Evolutionary conservation across 2,329 filamentous ascomycete genomes (phyloP), one percentile per base, ranked within the genome.

Genomic region (Trematosphaeria pertusa): DNA sequence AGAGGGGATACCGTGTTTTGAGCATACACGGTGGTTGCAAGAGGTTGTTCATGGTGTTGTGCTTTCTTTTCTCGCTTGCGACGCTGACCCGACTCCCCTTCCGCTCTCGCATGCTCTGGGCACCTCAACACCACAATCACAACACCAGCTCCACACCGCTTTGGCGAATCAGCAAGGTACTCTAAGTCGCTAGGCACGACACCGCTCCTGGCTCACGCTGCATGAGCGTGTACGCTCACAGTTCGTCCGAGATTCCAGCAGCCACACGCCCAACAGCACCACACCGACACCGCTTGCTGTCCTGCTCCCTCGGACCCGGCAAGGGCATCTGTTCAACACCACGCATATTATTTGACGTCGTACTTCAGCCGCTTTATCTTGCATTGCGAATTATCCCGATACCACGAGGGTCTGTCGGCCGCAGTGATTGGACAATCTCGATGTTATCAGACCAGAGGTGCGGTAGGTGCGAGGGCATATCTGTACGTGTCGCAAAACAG

Each of bases 311-410:
- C n/a, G 3, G 24, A 17, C 37, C 20, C 20, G 37, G 38, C 38
- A 42, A 17, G 24, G n/a, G 26, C 26, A 42, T 20, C 8, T 28
- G 8, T 8, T 28, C 24, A 28, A n/a, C n/a, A n/a, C n/a, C n/a
- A n/a, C n/a, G n/a, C n/a, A n/a, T n/a, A n/a, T n/a, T n/a, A n/a
- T n/a, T n/a, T n/a, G n/a, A 45, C 28, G 40, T 43, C 42, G 50
- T 51, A 53, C 52, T 49, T 50, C 56, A 58, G 57, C 55, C 59
- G 59, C 59, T 50, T 66, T 61, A 63, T 61, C 59, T 62, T 40
- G 50, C 56, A 48, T 50, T 26, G 26, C 46, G 48, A 45, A 14
- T 44, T 47, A 17, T 43, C 46, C 49, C 46, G 54, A 53, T 42
- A 38, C 21, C 58, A 55, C 48, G 49, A 36, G 56, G 46, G 32